These are phyloP conservation scores for Spathaspora boniae DNA, from an alignment of 805 yeast species.

Conservation along the genomic window DNA sequence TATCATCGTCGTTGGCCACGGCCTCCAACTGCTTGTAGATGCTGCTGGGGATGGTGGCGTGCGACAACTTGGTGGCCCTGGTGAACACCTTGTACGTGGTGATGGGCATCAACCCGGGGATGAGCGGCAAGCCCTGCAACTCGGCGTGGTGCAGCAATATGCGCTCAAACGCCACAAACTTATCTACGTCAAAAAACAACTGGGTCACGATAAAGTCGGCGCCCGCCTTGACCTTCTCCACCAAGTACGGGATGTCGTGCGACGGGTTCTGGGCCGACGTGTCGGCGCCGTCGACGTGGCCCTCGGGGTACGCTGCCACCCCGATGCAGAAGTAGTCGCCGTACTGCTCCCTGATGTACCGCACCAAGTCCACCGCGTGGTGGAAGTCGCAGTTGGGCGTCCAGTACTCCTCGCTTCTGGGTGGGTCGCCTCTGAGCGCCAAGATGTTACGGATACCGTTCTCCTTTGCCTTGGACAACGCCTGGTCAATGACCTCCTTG, in stretches of 20 bases:
- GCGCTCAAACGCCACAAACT: conserved; percentile 64
- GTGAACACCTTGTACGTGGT: conserved; percentile 78
- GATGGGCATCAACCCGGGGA: conserved; percentile 92
- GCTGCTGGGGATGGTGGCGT: conserved; percentile 70
- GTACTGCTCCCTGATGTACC: conserved; percentile 64
- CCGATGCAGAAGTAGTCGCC: conserved; percentile 90
- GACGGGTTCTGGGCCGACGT: conserved; percentile 58
- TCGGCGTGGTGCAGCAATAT: conserved; percentile 40
- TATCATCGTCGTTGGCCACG: conserved; percentile 63
- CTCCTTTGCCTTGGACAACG: conserved; percentile 64
- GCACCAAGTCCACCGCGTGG: conserved; percentile 83
- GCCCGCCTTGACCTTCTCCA: conserved; percentile 87
- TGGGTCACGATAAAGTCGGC: conserved; percentile 94
- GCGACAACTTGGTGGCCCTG: conserved; percentile 85
- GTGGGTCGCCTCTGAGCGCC: conserved; percentile 95
- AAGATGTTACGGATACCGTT: conserved; percentile 85
- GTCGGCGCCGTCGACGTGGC: conserved; percentile 87
- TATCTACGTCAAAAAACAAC: conserved; percentile 81
- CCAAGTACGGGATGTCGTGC: conserved; percentile 73
- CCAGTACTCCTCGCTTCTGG: conserved; percentile 70
- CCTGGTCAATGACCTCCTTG: conserved; percentile 69
- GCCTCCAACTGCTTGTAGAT: conserved; percentile 55
- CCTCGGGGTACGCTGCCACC: conserved; percentile 98
- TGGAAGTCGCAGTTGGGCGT: conserved; percentile 55
- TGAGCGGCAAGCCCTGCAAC: conserved; percentile 50